Evolutionary conservation across 1,284 basidiomycete species (phyloP).

Genomic region (Boletus calvinii): DNA sequence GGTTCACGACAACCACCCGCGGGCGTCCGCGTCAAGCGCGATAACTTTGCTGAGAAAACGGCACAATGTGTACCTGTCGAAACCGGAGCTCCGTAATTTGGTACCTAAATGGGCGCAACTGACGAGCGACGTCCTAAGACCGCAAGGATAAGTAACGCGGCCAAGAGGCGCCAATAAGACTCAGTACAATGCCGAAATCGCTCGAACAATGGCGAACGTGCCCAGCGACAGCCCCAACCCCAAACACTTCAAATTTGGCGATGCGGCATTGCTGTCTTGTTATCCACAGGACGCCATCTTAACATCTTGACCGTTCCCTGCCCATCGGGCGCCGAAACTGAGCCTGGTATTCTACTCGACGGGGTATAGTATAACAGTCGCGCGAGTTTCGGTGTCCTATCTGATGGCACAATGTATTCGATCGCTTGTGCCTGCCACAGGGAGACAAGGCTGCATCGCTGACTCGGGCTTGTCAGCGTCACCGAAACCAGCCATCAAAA

Average conservation of each 20-base stretch:
- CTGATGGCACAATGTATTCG: too few species aligned
- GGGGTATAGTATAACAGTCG: too few species aligned
- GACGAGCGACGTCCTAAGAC: neutral
- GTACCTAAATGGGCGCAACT: neutral
- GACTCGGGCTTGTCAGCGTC: too few species aligned
- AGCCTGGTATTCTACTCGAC: too few species aligned
- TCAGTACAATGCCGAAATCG: neutral
- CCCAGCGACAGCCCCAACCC: too few species aligned
- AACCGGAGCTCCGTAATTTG: neutral
- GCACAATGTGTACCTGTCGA: neutral
- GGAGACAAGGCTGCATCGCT: neutral
- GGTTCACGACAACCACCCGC: neutral
- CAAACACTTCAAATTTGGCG: neutral
- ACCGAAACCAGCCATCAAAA: too few species aligned
- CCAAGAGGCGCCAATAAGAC: neutral
- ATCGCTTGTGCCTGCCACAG: too few species aligned
- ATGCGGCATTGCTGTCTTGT: neutral
- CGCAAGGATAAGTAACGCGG: too few species aligned
- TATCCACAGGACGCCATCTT: neutral
- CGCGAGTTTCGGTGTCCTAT: too few species aligned
- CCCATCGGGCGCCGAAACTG: neutral
- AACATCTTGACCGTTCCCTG: neutral
- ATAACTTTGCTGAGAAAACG: constrained; percentile 10
- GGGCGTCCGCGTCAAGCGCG: constrained; percentile 2
- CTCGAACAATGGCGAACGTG: neutral